Percentiles rank a stretch among this genome's conserved stretches.
Conservation (phyloP, 1,284 basidiomycete species). For the Malassezia psittaci region DNA sequence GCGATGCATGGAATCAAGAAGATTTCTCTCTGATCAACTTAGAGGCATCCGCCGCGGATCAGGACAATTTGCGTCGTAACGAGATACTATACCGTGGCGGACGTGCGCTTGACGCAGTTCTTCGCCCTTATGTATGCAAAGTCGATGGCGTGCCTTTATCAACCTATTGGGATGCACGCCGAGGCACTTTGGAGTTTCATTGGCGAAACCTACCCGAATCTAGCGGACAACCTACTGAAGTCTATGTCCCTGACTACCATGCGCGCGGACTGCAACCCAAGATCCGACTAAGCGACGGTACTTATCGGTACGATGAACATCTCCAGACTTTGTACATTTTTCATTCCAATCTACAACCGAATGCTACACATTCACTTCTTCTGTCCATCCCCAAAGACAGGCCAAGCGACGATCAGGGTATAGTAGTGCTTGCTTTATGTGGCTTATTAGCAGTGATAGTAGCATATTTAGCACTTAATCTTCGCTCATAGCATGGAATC, state of each 20-base stretch:
- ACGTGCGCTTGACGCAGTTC: slow-evolving; percentile 62
- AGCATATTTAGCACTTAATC: neutral
- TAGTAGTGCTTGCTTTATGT: neutral
- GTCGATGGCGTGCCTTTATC: slow-evolving; percentile 40
- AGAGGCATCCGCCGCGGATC: slow-evolving; percentile 49
- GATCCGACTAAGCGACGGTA: neutral
- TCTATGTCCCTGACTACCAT: slow-evolving; percentile 30
- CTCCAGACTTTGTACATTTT: slow-evolving; percentile 27
- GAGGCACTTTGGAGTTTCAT: slow-evolving; percentile 28
- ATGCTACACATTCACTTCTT: slow-evolving; percentile 21
- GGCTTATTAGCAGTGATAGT: neutral
- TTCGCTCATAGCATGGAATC: neutral
- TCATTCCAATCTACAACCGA: slow-evolving; percentile 18
- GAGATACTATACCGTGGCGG: slow-evolving; percentile 63
- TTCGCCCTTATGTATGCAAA: slow-evolving; percentile 47
- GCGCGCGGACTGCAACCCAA: slow-evolving; percentile 5
- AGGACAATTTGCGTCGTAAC: slow-evolving; percentile 50
- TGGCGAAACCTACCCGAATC: slow-evolving; percentile 27
- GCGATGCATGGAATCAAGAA: slow-evolving; percentile 91
- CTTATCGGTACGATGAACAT: slow-evolving; percentile 1
- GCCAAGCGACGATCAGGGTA: slow-evolving; percentile 1
- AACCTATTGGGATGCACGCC: slow-evolving; percentile 28
- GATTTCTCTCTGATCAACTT: slow-evolving; percentile 62
- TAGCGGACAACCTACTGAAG: slow-evolving; percentile 22
- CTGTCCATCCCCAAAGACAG: slow-evolving; percentile 7